Conservation (phyloP, 73 alveolate genomes). For the Tetrahymena malaccensis region DNA sequence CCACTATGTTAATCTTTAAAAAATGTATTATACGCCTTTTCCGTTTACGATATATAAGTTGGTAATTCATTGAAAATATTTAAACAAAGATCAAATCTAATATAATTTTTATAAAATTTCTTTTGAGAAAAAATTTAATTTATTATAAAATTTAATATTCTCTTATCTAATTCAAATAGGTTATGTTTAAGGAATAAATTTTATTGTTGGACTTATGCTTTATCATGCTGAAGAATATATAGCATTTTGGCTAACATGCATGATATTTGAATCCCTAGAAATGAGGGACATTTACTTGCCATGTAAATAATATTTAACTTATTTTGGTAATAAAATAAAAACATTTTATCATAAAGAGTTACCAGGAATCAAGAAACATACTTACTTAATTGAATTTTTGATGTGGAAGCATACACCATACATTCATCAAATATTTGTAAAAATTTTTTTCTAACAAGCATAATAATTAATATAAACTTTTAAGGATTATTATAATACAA, state of each 20-base stretch:
- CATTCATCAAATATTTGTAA: background rate
- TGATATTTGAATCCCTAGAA: background rate
- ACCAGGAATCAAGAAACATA: background rate
- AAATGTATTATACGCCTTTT: background rate
- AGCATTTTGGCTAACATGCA: background rate
- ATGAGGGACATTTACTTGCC: background rate
- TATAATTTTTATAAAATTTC: no score
- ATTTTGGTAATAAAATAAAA: no score
- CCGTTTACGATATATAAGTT: background rate
- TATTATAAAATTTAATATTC: no score
- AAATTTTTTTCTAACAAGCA: background rate
- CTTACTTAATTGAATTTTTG: background rate
- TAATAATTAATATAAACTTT: no score
- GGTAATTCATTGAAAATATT: background rate
- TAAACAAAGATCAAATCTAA: background rate
- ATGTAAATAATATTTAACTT: background rate
- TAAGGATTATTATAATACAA: no score
- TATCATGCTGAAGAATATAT: background rate
- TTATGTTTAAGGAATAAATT: background rate
- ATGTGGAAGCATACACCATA: background rate
- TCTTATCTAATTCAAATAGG: background rate
- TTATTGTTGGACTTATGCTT: background rate
- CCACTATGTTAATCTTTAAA: background rate
- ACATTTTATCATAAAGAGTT: background rate
- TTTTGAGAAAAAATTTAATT: no score